phyloP scores from a whole-genome alignment of 2,329 filamentous ascomycete species.

The Microcyclosporella mali region DNA sequence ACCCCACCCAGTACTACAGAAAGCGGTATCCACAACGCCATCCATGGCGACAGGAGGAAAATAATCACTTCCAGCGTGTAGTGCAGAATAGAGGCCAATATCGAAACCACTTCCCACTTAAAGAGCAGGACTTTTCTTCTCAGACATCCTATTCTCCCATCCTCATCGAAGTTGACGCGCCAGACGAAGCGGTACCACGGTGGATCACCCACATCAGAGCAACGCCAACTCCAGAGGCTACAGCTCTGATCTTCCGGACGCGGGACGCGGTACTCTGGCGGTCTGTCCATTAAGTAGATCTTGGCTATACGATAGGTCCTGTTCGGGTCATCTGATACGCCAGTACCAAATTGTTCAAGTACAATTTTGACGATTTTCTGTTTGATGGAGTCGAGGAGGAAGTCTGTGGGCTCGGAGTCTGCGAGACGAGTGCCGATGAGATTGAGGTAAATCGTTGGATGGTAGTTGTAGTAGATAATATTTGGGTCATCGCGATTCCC shows the following conservation, averaged over 20 bases:
- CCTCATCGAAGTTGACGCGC: slow-evolving; percentile 10
- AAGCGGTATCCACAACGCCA: too few relatives aligned
- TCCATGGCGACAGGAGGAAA: too few relatives aligned
- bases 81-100: too few relatives aligned
- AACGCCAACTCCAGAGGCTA: slow-evolving; percentile 11
- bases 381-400: slow-evolving; percentile 5
- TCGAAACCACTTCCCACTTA: too few relatives aligned
- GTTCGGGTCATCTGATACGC: slow-evolving; percentile 2
- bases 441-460: slow-evolving; percentile 10
- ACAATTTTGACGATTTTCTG: slow-evolving; percentile 6
- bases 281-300: slow-evolving; percentile 1
- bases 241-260: slow-evolving; percentile 6
- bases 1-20: neutral
- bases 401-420: neutral
- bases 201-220: slow-evolving; percentile 12
- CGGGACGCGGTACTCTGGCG: slow-evolving; percentile 4
- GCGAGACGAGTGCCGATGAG: slow-evolving; percentile 5
- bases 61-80: too few relatives aligned
- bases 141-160: slow-evolving; percentile 10
- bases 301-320: slow-evolving; percentile 1
- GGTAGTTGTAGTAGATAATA: slow-evolving; percentile 11
- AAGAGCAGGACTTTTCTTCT: neutral
- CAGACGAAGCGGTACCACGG: slow-evolving; percentile 14
- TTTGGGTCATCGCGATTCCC: slow-evolving; percentile 8
- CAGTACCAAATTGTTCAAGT: neutral